Percentiles rank a stretch among this genome's conserved stretches.
Evolutionary conservation across 305 asterid species (phyloP).

Genomic region (Solanum hybrid): DNA sequence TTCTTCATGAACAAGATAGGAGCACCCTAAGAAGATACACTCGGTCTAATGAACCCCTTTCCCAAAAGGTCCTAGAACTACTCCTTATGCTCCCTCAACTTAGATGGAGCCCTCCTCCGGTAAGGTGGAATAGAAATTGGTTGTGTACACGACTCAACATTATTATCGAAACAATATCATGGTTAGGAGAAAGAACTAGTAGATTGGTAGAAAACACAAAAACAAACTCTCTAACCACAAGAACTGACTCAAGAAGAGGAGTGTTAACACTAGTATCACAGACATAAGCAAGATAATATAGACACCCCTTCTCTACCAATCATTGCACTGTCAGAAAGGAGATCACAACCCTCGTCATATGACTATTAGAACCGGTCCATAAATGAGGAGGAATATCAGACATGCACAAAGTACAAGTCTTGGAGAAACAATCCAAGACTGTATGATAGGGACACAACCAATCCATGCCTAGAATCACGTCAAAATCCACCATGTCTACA

Average conservation of each 20-base stretch:
- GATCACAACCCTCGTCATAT: too few relatives aligned
- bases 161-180: too few relatives aligned
- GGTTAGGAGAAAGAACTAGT: background rate
- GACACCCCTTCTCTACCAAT: background rate
- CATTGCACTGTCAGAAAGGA: too few relatives aligned
- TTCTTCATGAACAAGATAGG: background rate
- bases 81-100: background rate
- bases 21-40: background rate
- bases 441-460: background rate
- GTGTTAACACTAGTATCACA: background rate
- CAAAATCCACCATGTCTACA: background rate
- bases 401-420: background rate
- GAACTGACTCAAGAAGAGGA: background rate
- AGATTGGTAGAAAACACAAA: background rate
- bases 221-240: background rate
- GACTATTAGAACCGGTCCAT: background rate
- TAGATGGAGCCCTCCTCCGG: background rate
- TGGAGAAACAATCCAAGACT: background rate
- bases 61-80: too few relatives aligned
- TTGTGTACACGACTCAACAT: background rate
- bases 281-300: too few relatives aligned
- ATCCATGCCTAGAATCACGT: background rate
- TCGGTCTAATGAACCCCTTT: too few relatives aligned
- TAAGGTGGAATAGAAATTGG: background rate
- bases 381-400: background rate